Evolutionary conservation across 441 rosid genomes (phyloP).

Genomic region (Jatropha multifida): DNA sequence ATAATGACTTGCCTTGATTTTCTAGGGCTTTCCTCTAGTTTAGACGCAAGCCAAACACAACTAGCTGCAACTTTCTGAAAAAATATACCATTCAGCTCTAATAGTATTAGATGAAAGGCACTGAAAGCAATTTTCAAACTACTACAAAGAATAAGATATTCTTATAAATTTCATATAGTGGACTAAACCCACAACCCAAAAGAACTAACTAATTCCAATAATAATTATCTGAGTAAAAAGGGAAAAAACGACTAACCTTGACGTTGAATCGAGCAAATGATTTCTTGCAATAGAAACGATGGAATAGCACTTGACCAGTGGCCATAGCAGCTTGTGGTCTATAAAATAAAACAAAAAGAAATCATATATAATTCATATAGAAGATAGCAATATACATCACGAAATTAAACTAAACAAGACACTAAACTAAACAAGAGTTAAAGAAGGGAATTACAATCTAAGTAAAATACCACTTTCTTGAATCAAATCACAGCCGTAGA

Average conservation of each 20-base stretch:
- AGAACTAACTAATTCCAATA: not conserved
- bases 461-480: slow-evolving; percentile 92
- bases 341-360: not conserved
- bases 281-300: slow-evolving; percentile 89
- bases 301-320: slow-evolving; percentile 90
- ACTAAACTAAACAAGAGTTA: not conserved
- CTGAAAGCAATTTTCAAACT: not conserved
- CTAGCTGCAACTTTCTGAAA: slow-evolving; percentile 90
- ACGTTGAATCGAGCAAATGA: slow-evolving; percentile 87
- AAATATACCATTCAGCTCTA: slow-evolving; percentile 16
- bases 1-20: slow-evolving; percentile 89
- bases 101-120: slow-evolving; percentile 1
- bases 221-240: not conserved
- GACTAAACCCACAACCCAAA: not conserved
- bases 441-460: slow-evolving; percentile 51
- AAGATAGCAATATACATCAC: not conserved
- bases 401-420: not conserved
- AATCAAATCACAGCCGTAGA: slow-evolving; percentile 91
- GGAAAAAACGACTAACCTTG: slow-evolving; percentile 47
- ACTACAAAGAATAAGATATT: not conserved
- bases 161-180: not conserved
- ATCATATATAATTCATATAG: not conserved
- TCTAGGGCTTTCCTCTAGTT: slow-evolving; percentile 81
- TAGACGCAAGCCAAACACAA: slow-evolving; percentile 92
- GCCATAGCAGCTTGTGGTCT: slow-evolving; percentile 99